Conservation (phyloP, 257 asterid species). For the Rhazya stricta region DNA sequence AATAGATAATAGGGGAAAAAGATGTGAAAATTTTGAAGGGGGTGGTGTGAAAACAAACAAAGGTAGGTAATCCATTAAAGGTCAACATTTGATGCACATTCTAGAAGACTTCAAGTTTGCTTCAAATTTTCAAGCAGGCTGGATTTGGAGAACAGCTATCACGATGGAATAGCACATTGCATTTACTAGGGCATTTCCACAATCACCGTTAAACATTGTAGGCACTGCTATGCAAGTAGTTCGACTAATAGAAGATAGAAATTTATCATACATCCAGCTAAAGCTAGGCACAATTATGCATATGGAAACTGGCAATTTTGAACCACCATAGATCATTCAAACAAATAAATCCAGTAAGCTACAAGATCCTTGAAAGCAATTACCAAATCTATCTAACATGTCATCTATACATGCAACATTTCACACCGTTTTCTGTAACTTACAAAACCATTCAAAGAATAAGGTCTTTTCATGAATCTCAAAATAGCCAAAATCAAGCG, state of each 20-base stretch:
- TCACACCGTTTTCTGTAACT: neutral
- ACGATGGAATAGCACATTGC: neutral
- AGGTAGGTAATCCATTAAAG: neutral
- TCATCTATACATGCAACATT: neutral
- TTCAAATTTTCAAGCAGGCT: neutral
- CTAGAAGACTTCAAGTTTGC: neutral
- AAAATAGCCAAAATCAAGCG: neutral
- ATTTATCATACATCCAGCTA: neutral
- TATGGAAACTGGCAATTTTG: neutral
- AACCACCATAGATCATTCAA: neutral
- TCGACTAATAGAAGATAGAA: neutral
- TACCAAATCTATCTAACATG: neutral
- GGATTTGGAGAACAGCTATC: neutral
- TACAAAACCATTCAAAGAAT: neutral
- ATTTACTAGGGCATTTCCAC: neutral
- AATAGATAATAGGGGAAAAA: neutral
- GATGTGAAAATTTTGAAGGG: neutral
- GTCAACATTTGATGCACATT: neutral
- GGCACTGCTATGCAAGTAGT: neutral
- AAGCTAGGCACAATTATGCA: neutral
- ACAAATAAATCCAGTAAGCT: neutral
- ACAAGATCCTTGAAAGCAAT: neutral
- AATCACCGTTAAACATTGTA: neutral
- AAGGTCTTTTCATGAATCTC: neutral
- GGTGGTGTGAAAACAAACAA: neutral